phyloP scores from a whole-genome alignment of 768 basidiomycete species.

The Leccinum rimulosum region DNA sequence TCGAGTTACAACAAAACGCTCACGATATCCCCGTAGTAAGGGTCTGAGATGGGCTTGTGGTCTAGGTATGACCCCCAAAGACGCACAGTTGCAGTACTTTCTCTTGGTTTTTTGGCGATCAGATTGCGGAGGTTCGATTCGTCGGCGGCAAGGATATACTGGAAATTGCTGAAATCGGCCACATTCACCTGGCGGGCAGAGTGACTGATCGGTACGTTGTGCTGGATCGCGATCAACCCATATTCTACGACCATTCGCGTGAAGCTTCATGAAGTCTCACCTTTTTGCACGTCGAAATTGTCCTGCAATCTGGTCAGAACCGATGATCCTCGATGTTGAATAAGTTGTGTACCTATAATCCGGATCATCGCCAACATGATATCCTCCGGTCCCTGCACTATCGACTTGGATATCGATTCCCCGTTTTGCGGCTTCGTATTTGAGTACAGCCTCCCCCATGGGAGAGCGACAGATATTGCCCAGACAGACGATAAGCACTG shows the following conservation, averaged over 20 bases:
- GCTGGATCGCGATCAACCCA: conserved; percentile 40
- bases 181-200: conserved; percentile 58
- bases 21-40: conserved; percentile 76
- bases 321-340: neutral
- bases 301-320: conserved; percentile 40
- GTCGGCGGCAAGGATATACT: conserved; percentile 87
- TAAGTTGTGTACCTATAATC: conserved; percentile 63
- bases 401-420: conserved; percentile 70
- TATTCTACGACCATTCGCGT: neutral
- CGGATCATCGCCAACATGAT: conserved; percentile 81
- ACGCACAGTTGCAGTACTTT: conserved; percentile 60
- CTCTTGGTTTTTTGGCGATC: conserved; percentile 46
- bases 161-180: conserved; percentile 74
- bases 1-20: conserved; percentile 20
- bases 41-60: conserved; percentile 71
- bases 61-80: conserved; percentile 84
- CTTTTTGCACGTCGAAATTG: conserved; percentile 68
- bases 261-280: conserved; percentile 38
- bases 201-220: conserved; percentile 68
- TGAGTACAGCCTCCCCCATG: conserved; percentile 88
- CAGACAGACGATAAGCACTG: conserved; percentile 74
- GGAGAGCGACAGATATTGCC: conserved; percentile 90
- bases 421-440: conserved; percentile 62
- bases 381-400: conserved; percentile 81
- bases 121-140: conserved; percentile 68